Conservation (phyloP, 352 stramenopile genomes). For the Phytophthora sp. region DNA sequence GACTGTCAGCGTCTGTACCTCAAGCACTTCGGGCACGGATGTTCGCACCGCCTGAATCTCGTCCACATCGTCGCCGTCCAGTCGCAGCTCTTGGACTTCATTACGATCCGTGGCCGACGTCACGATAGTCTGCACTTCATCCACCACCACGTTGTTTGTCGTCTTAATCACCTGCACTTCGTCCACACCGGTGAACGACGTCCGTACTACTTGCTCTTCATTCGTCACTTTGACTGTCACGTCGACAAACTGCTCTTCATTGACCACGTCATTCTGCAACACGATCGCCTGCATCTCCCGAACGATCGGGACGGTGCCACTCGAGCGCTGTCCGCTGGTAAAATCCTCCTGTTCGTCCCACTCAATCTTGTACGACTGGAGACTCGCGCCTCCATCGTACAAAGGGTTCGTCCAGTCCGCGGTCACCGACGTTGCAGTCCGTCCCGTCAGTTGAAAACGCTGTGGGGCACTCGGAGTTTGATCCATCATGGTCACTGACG, state of each 20-base stretch:
- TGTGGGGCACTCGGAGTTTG: constrained; percentile 65
- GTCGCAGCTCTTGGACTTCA: constrained; percentile 88
- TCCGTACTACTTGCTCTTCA: constrained; percentile 95
- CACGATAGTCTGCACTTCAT: constrained; percentile 93
- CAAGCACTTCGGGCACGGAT: constrained; percentile 69
- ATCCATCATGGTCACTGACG: constrained; percentile 58
- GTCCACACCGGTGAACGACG: constrained; percentile 80
- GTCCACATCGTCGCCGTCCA: constrained; percentile 89
- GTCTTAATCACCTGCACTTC: constrained; percentile 90
- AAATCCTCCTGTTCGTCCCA: constrained; percentile 87
- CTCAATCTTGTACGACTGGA: constrained; percentile 77
- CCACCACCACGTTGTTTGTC: constrained; percentile 70
- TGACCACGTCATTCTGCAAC: constrained; percentile 83
- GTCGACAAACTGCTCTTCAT: constrained; percentile 94
- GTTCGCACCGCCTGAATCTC: constrained; percentile 93
- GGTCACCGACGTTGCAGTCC: constrained; percentile 75
- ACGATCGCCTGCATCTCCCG: constrained; percentile 92
- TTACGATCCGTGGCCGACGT: constrained; percentile 92
- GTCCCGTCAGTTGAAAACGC: constrained; percentile 59
- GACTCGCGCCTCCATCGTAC: constrained; percentile 92
- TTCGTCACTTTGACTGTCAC: constrained; percentile 95
- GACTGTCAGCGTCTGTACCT: constrained; percentile 90
- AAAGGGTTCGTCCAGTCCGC: constrained; percentile 89
- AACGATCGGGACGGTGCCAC: constrained; percentile 84
- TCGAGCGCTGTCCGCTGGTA: constrained; percentile 68